Conservation (phyloP, 805 yeast genomes). For the Cyberlindnera misumaiensis region DNA sequence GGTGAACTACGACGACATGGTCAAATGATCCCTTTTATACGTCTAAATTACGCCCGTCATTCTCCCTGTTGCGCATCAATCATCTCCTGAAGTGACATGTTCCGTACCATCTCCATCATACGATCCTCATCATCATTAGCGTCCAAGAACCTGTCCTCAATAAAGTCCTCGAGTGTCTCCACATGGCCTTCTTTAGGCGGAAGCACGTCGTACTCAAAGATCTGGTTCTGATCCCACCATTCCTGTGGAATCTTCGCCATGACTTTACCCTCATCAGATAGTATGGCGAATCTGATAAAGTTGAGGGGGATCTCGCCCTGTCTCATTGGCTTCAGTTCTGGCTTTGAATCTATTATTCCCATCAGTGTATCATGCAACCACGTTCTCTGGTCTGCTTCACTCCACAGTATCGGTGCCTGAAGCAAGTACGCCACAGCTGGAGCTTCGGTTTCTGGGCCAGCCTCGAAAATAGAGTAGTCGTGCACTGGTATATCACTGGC, state of each 20-base stretch:
- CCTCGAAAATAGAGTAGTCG: slow-evolving; percentile 21
- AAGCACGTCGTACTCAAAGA: slow-evolving; percentile 63
- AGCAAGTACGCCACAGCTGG: slow-evolving; percentile 53
- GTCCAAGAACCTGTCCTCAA: slow-evolving; percentile 26
- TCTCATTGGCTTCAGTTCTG: slow-evolving; percentile 9
- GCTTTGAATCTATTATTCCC: slow-evolving; percentile 15
- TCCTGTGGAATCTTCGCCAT: slow-evolving; percentile 62
- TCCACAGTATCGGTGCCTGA: slow-evolving; percentile 51
- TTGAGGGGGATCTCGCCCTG: slow-evolving; percentile 43
- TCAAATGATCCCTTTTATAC: background rate
- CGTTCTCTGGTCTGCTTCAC: slow-evolving; percentile 35
- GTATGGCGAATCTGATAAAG: slow-evolving; percentile 57
- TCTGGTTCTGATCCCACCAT: slow-evolving; percentile 55
- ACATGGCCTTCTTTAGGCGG: slow-evolving; percentile 52
- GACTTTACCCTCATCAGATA: slow-evolving; percentile 64
- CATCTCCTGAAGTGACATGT: slow-evolving; percentile 22
- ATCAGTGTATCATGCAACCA: slow-evolving; percentile 42
- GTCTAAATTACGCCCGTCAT: background rate
- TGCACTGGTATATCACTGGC: slow-evolving; percentile 24
- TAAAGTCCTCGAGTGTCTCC: slow-evolving; percentile 28
- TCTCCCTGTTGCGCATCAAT: slow-evolving; percentile 4
- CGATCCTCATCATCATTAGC: slow-evolving; percentile 17
- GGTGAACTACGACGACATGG: no score
- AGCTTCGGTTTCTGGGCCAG: slow-evolving; percentile 26
- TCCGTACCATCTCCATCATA: slow-evolving; percentile 22